phyloP scores from a whole-genome alignment of 352 stramenopile genomes.

The Pythium brachiatum region DNA sequence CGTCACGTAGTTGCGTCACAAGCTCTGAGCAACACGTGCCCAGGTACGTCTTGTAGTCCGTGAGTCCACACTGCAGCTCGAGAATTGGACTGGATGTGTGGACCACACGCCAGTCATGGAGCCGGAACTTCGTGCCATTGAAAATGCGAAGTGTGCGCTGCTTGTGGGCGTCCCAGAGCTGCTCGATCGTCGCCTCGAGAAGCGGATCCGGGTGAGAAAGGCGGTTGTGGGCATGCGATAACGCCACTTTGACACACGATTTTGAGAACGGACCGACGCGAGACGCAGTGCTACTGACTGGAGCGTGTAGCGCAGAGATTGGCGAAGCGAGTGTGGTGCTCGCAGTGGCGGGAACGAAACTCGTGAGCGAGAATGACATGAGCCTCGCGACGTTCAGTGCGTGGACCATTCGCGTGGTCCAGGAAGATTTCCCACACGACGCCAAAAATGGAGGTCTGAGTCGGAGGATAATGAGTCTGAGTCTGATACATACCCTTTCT shows the following conservation, averaged over 20 bases:
- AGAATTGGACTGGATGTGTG: conserved; percentile 13
- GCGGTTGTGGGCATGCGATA: conserved; percentile 48
- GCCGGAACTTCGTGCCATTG: conserved; percentile 74
- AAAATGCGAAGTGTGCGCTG: conserved; percentile 47
- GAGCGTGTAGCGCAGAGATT: not conserved
- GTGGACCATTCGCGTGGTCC: not conserved
- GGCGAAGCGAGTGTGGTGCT: not conserved
- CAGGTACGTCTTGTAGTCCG: conserved; percentile 77
- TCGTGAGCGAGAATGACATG: conserved; percentile 25
- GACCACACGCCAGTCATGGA: conserved; percentile 24
- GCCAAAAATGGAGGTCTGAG: too few relatives aligned
- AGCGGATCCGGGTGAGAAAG: conserved; percentile 34
- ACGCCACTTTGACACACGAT: conserved; percentile 2
- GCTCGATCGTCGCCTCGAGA: conserved; percentile 37
- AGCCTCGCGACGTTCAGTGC: conserved; percentile 8
- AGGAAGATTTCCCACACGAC: too few relatives aligned
- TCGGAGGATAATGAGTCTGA: too few relatives aligned
- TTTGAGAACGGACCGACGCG: conserved; percentile 9
- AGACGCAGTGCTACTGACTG: not conserved
- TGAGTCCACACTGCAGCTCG: conserved; percentile 44
- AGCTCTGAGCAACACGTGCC: conserved; percentile 63
- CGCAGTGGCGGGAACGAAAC: conserved; percentile 16
- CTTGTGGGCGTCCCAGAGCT: conserved; percentile 41
- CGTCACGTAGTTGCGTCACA: conserved; percentile 32
- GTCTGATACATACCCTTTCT: too few relatives aligned